Base-by-base conservation (phyloP, 148 eudicot species). In the Rhododendron mucronatum region DNA sequence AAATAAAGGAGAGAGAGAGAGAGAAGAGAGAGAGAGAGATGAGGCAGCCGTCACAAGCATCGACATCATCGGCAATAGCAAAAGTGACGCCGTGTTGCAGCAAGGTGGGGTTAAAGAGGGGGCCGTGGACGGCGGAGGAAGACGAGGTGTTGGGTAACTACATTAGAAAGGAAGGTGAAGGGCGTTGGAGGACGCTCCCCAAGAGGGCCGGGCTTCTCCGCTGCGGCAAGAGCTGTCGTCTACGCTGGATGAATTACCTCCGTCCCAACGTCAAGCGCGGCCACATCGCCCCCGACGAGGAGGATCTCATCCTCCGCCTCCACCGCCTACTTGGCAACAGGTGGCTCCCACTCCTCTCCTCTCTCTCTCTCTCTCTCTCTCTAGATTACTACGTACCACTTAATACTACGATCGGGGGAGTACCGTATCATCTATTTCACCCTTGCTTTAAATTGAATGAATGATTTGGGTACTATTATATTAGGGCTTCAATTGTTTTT, bases 261-360 rank as follows among this genome's bases (percentile, higher is more conserved):
- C 90, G 93, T 28, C 95, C 95, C 20, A 74, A 81, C 30, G 90
- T 93, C 87, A 93, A 93, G 87, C 92, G 95, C 18, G 95, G 95
- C 57, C 91, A 88, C 78, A 93, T 93, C 82, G 85, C 89, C 26
- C 77, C 91, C 28, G 93, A 93, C 39, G 95, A 93, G 83, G 95
- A 93, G 48, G 95, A 93, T 82, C 93, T 93, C 90, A 93, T 93
- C 35, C 90, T 93, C 85, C 93, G 95, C 80, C 92, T 93, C 86
- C 95, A 93, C 39, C 93, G 95, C 83, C 93, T 91, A 28, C 93
- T 93, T 55, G 95, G 95, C 59, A 93, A 93, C 91, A 86, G 93
- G 93, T 91, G 13, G 0, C 1, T 14, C 1, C 30, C 14, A 3
- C 5, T 33, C 21, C 10, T 48, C 45, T 41, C 45, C 45, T 41